phyloP scores from a whole-genome alignment of 345 rosid genomes.

The Populus nigra region DNA sequence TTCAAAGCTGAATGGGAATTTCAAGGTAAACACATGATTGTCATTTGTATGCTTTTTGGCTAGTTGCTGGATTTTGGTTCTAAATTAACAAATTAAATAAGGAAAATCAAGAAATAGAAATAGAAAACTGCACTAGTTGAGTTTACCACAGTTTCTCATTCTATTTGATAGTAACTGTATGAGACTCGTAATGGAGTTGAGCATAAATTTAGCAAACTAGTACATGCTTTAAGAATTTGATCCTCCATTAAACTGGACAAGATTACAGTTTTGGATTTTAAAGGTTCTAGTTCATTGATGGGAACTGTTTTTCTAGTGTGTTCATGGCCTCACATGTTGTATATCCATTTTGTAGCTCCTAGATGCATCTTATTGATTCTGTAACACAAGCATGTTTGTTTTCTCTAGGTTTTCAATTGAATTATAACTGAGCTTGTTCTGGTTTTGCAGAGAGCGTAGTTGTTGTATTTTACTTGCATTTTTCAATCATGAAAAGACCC shows the following conservation, averaged over 20 bases:
- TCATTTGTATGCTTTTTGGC: background rate
- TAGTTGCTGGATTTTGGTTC: background rate
- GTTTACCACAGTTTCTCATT: background rate
- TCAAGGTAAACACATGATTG: slow-evolving; percentile 50
- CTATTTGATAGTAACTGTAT: background rate
- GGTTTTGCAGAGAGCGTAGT: background rate
- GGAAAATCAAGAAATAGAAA: background rate
- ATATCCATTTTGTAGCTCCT: background rate
- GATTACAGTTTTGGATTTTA: background rate
- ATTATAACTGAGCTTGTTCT: background rate
- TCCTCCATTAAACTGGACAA: slow-evolving; percentile 5
- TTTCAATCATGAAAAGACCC: background rate
- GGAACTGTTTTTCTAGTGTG: background rate
- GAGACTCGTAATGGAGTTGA: background rate
- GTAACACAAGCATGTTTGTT: background rate
- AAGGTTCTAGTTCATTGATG: background rate
- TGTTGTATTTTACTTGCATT: background rate
- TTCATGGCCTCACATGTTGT: background rate
- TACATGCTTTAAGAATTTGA: background rate
- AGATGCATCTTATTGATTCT: background rate
- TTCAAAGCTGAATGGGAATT: slow-evolving; percentile 52
- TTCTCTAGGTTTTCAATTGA: background rate
- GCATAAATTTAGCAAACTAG: background rate
- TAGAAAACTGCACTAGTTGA: background rate
- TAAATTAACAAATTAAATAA: background rate